phyloP scores from a whole-genome alignment of 768 basidiomycete species.

The Pisolithus orientalis region DNA sequence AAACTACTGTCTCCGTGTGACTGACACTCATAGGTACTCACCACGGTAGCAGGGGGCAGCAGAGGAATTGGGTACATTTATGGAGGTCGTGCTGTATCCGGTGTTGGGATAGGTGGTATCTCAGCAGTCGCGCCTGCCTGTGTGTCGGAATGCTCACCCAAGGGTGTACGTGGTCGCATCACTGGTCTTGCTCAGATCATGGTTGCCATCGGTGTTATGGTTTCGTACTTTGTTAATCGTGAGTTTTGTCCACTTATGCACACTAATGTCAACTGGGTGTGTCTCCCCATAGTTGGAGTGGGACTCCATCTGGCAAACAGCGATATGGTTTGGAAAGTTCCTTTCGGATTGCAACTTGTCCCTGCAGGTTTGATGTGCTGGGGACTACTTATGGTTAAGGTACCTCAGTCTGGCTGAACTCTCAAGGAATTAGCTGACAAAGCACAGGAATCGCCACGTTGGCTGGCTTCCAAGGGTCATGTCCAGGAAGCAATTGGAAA shows the following conservation, averaged over 20 bases:
- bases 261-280: constrained; percentile 46
- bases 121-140: constrained; percentile 46
- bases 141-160: constrained; percentile 45
- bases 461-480: constrained; percentile 61
- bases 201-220: constrained; percentile 78
- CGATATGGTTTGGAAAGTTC: constrained; percentile 58
- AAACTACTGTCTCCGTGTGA: background rate
- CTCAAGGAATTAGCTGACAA: constrained; percentile 13
- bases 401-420: background rate
- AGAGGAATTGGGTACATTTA: constrained; percentile 54
- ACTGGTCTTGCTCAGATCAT: constrained; percentile 85
- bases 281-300: constrained; percentile 7
- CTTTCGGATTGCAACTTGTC: constrained; percentile 70
- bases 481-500: too few relatives aligned
- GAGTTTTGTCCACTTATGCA: constrained; percentile 47
- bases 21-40: constrained; percentile 45
- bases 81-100: constrained; percentile 46
- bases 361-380: constrained; percentile 66
- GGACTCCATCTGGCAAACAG: too few relatives aligned
- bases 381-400: constrained; percentile 45
- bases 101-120: constrained; percentile 54
- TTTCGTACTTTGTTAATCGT: too few relatives aligned
- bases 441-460: constrained; percentile 65
- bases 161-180: constrained; percentile 79
- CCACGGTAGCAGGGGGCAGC: constrained; percentile 54